Percentiles rank a stretch among this genome's conserved stretches.
These are phyloP conservation scores for Stramenopiles sp. DNA, from an alignment of 352 stramenopile genomes.

Conservation along the genomic window DNA sequence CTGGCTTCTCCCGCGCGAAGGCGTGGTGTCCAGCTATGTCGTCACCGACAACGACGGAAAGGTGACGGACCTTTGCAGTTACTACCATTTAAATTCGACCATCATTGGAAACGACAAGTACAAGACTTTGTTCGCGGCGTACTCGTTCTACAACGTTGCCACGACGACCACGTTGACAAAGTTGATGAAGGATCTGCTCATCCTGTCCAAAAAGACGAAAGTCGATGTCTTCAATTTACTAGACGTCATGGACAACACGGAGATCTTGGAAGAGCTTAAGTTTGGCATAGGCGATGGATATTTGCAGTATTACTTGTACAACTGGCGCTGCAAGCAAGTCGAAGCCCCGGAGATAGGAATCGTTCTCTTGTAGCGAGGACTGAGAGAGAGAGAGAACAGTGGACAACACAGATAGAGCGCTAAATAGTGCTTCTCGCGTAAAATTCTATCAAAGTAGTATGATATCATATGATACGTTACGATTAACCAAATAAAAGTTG, in stretches of 20 bases:
- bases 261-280: conserved; percentile 54
- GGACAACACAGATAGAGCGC: too few relatives aligned
- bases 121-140: conserved; percentile 84
- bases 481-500: too few relatives aligned
- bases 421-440: too few relatives aligned
- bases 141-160: conserved; percentile 95
- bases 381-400: too few relatives aligned
- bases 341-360: conserved; percentile 56
- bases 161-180: conserved; percentile 37
- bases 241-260: conserved; percentile 71
- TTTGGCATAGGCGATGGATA: conserved; percentile 73
- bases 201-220: conserved; percentile 43
- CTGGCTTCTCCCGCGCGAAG: conserved; percentile 82
- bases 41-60: conserved; percentile 33
- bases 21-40: conserved; percentile 85
- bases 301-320: conserved; percentile 85
- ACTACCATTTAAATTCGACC: conserved; percentile 91
- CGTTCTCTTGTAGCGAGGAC: conserved; percentile 48
- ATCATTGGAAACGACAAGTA: conserved; percentile 85
- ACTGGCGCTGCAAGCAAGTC: conserved; percentile 62
- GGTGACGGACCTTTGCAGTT: conserved; percentile 81
- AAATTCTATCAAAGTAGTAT: too few relatives aligned
- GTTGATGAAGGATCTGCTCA: conserved; percentile 60
- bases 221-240: conserved; percentile 79
- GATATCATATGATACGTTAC: too few relatives aligned